Percentiles rank a stretch among this genome's conserved stretches.
phyloP scores from a whole-genome alignment of 1,284 basidiomycete genomes.

The Vanrija sp. region DNA sequence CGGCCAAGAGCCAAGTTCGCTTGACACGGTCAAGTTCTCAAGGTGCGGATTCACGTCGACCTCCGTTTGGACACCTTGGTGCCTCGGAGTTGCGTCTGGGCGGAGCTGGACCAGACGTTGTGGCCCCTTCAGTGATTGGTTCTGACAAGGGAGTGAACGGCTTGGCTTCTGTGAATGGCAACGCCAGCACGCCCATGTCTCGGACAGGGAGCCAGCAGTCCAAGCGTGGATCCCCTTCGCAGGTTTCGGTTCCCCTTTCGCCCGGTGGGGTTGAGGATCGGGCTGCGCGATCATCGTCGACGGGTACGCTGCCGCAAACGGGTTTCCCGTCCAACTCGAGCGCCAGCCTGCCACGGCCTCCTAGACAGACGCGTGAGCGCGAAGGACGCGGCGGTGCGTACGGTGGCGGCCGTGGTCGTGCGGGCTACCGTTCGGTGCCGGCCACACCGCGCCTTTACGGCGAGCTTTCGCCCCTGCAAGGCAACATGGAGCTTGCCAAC shows the following conservation, averaged over 20 bases:
- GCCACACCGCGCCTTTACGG: slow-evolving; percentile 7
- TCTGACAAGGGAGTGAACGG: slow-evolving; percentile 4
- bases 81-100: too few species aligned
- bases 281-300: slow-evolving; percentile 8
- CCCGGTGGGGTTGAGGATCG: slow-evolving; percentile 4
- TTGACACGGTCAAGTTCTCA: too few species aligned
- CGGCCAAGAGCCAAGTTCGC: too few species aligned
- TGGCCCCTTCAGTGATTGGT: too few species aligned
- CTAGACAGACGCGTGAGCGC: slow-evolving; percentile 25
- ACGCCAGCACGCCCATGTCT: slow-evolving; percentile 22
- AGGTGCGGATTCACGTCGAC: too few species aligned
- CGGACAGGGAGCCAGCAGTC: slow-evolving; percentile 24
- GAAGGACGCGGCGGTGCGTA: slow-evolving; percentile 24
- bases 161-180: slow-evolving; percentile 6
- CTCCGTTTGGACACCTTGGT: too few species aligned
- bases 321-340: slow-evolving; percentile 12
- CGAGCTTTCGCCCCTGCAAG: slow-evolving; percentile 13
- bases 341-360: slow-evolving; percentile 20
- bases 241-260: slow-evolving; percentile 7
- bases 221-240: slow-evolving; percentile 14
- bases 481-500: slow-evolving; percentile 12
- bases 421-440: slow-evolving; percentile 10
- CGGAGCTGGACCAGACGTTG: background rate
- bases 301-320: slow-evolving; percentile 27
- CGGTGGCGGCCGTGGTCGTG: slow-evolving; percentile 26